Evolutionary conservation across 805 yeast genomes (phyloP).

Genomic region (Myxozyma geophila): DNA sequence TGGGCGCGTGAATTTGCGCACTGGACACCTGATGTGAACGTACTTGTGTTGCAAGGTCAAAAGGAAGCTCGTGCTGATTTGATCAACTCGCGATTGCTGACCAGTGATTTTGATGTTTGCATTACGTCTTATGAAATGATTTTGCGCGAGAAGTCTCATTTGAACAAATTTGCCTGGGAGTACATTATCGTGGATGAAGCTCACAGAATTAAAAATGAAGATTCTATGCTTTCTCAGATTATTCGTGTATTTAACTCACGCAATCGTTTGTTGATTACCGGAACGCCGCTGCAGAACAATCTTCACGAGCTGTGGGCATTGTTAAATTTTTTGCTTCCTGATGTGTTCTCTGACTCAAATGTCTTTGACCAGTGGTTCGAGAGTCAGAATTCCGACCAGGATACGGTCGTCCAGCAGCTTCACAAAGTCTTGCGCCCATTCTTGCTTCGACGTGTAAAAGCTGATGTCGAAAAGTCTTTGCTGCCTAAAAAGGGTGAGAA

Average conservation of each 20-base stretch:
- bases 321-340: slow-evolving; percentile 86
- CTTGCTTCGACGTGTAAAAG: slow-evolving; percentile 81
- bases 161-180: slow-evolving; percentile 89
- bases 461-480: slow-evolving; percentile 90
- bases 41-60: slow-evolving; percentile 83
- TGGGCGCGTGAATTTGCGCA: slow-evolving; percentile 93
- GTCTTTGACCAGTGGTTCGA: slow-evolving; percentile 94
- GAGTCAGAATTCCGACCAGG: slow-evolving; percentile 61
- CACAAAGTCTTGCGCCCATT: slow-evolving; percentile 90
- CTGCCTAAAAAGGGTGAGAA: slow-evolving; percentile 68
- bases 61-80: slow-evolving; percentile 72
- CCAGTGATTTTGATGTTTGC: slow-evolving; percentile 85
- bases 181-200: slow-evolving; percentile 88
- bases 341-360: slow-evolving; percentile 89
- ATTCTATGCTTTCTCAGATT: slow-evolving; percentile 87
- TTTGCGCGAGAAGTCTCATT: slow-evolving; percentile 77
- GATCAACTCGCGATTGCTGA: slow-evolving; percentile 61
- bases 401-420: slow-evolving; percentile 80
- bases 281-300: slow-evolving; percentile 94
- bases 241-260: slow-evolving; percentile 85
- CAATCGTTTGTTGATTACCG: slow-evolving; percentile 85
- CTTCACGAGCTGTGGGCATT: slow-evolving; percentile 96
- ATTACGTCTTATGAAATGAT: slow-evolving; percentile 94
- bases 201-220: slow-evolving; percentile 94
- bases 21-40: slow-evolving; percentile 95